Base-by-base conservation (phyloP, 441 rosid species). In the Croton setiger region DNA sequence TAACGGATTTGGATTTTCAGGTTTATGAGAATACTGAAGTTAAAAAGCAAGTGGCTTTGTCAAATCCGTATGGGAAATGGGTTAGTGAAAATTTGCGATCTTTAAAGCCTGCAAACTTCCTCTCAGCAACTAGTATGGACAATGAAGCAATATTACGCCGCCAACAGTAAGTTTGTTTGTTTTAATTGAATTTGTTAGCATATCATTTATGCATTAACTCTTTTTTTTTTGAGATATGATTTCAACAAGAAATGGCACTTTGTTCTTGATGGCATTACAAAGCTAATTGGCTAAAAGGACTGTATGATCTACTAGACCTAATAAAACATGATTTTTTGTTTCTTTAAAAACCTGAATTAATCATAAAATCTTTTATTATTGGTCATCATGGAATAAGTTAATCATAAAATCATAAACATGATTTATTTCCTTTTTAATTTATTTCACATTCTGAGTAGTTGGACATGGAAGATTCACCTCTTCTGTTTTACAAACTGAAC, bases 1-100 rank as follows among this genome's bases (percentile, higher is more conserved):
- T 45, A 27, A 67, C 64, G 55, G 60, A 67, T 60, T 45, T 72
- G 23, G 27, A 69, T 80, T 74, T 82, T 64, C 77, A 95, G 99
- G 99, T 96, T 64, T 92, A 82, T 76, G 99, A 96, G 83, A 96
- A 96, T 58, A 89, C 97, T 36, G 97, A 92, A 67, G 99, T 96
- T 36, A 96, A 96, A 81, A 96, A 87, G 84, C 72, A 83, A 75
- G 86, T 92, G 56, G 97, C 99, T 56, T 84, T 86, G 61, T 79
- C 76, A 71, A 84, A 92, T 82, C 97, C 98, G 0, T 96, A 86
- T 68, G 96, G 99, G 72, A 84, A 88, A 69, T 96, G 99, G 99
- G 78, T 88, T n/a, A 71, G 81, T 68, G 93, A 91, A 83, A 96
- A 96, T 76, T 67, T 83, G 77, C 83, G 91, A 69, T 79, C 86